Evolutionary conservation across 2,329 filamentous ascomycete species (phyloP), one percentile per base, ranked within the genome.

Genomic region (Exserohilum turcica): DNA sequence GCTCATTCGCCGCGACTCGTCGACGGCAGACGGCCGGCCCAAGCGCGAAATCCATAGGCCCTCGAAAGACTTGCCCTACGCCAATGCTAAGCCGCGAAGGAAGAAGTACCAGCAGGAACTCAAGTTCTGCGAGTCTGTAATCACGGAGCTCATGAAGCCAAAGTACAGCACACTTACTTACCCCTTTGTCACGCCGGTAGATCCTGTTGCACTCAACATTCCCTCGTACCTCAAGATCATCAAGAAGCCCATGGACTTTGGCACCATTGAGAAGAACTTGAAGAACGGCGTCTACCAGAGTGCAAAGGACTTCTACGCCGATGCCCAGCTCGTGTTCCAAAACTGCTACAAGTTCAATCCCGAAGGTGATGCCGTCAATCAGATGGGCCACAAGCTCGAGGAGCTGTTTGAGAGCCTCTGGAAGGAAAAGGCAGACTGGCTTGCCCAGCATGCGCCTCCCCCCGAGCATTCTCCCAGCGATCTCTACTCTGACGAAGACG

Each of bases 301-400:
- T 51, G 82, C 90, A 1, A 92, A 91, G 73, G 92, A 97, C 39
- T 91, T 97, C 64, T 89, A 96, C 68, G 83, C 83, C 53, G 92
- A 96, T 67, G 84, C 96, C 48, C 84, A 86, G 43, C 83, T 92
- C 51, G 92, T 97, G 62, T 88, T 97, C 67, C 82, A 85, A 63
- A 99, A 99, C 73, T 97, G 93, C 74, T 91, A 86, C 79, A 88
- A 88, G 59, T 99, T 97, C 82, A 99, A 99, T 64, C 85, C 86
- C n/a, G 79, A 83, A 0, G 87, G 86, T 7, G 91, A 95, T 58
- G 82, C 86, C 0, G 90, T 95, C 13, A 87, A 90, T 52, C 73
- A 81, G 27, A 81, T 88, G 60, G 93, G 91, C 10, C 86, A 89
- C 63, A 79, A 86, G 54, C 79, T 96, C 3, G 86, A 96, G 71